Percentiles rank a stretch among this genome's conserved stretches.
Conservation (phyloP, 805 yeast species). For the Wickerhamomyces rabaulensis region DNA sequence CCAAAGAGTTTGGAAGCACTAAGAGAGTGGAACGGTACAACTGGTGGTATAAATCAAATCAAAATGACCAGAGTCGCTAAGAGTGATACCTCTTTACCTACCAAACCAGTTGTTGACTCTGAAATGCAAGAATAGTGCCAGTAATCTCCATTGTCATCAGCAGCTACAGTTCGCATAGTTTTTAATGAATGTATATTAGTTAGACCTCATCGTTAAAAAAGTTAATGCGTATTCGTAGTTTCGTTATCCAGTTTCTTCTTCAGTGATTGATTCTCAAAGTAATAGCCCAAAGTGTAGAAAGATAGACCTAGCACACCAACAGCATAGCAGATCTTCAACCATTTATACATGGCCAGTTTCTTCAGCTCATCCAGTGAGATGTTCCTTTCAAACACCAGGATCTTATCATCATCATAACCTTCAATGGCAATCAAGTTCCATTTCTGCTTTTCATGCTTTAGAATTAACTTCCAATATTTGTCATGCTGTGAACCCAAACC, state of each 20-base stretch:
- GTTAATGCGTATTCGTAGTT: not conserved
- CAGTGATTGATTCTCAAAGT: conserved; percentile 1
- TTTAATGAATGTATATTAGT: not conserved
- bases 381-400: conserved; percentile 37
- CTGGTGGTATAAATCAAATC: conserved; percentile 69
- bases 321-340: conserved; percentile 2
- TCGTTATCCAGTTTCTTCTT: not conserved
- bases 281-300: not conserved
- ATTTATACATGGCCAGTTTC: conserved; percentile 2
- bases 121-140: conserved; percentile 9
- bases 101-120: conserved; percentile 3
- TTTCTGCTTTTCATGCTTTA: conserved; percentile 33
- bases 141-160: conserved; percentile 1
- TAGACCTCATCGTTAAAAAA: not conserved
- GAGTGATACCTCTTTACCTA: conserved; percentile 11
- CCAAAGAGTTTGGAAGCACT: conserved; percentile 51
- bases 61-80: conserved; percentile 29
- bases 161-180: not conserved
- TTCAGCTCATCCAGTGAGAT: conserved; percentile 11
- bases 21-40: conserved; percentile 74
- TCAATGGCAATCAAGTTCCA: conserved; percentile 51
- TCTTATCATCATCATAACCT: conserved; percentile 23
- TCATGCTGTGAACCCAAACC: conserved; percentile 34
- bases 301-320: not conserved
- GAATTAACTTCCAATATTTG: conserved; percentile 30